Evolutionary conservation across 208 protist species (phyloP).

Genomic region (Crithidia bombi): DNA sequence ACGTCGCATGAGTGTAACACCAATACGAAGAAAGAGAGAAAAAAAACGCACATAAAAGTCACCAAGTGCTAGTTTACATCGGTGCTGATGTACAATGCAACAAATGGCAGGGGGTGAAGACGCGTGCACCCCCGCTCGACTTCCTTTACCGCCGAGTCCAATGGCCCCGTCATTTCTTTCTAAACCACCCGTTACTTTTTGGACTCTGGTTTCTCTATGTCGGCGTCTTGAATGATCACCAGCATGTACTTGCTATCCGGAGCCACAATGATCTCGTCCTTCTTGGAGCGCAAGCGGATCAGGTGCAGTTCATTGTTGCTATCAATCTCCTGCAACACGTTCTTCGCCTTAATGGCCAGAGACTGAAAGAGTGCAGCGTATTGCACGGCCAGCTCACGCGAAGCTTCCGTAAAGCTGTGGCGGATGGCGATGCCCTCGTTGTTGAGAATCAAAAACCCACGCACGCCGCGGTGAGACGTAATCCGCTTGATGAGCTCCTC

Average conservation of each 20-base stretch:
- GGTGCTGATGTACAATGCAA: no score
- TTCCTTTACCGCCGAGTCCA: no score
- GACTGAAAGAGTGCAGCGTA: constrained; percentile 95
- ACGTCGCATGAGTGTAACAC: no score
- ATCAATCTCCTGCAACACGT: constrained; percentile 93
- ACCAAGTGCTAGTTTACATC: no score
- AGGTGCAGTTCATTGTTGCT: constrained; percentile 96
- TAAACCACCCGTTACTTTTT: constrained; percentile 15
- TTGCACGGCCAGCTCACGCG: constrained; percentile 88
- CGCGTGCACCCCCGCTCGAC: no score
- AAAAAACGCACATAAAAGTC: no score
- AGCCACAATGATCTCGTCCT: constrained; percentile 97
- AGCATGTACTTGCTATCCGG: constrained; percentile 93
- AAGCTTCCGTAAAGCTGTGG: constrained; percentile 92
- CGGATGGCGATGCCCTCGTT: constrained; percentile 94
- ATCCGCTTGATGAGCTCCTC: constrained; percentile 97
- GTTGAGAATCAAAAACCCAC: constrained; percentile 96
- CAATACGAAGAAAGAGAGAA: no score
- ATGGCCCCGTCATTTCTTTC: no score
- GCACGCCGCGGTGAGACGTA: constrained; percentile 92
- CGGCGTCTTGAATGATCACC: constrained; percentile 88
- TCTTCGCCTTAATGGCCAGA: constrained; percentile 92
- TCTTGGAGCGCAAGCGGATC: constrained; percentile 93
- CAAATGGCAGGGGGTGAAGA: no score
- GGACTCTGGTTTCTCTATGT: constrained; percentile 32